Percentiles rank a stretch among this genome's conserved stretches.
Evolutionary conservation across 1,284 basidiomycete genomes (phyloP).

Genomic region (Wallemia ichthyophaga): DNA sequence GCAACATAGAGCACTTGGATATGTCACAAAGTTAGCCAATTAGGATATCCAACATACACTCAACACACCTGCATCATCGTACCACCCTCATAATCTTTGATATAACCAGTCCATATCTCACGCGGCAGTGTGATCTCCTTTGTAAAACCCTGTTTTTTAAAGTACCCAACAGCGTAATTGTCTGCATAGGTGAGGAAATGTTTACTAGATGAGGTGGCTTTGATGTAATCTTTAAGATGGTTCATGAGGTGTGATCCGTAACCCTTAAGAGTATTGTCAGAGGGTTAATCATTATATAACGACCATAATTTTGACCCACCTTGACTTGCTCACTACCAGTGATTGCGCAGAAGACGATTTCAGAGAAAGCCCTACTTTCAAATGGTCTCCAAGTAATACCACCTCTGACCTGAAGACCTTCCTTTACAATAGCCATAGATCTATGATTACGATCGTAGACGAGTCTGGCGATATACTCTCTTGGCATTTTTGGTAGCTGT

Average conservation of each 20-base stretch:
- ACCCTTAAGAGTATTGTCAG: slow-evolving; percentile 26
- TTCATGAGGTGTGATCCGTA: slow-evolving; percentile 99
- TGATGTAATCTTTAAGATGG: slow-evolving; percentile 82
- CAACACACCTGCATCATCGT: slow-evolving; percentile 62
- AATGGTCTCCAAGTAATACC: slow-evolving; percentile 96
- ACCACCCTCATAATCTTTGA: slow-evolving; percentile 99
- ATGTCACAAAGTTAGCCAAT: neutral
- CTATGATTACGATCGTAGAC: slow-evolving; percentile 81
- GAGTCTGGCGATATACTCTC: slow-evolving; percentile 88
- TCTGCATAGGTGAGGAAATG: slow-evolving; percentile 96
- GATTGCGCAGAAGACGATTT: slow-evolving; percentile 97
- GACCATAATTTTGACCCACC: slow-evolving; percentile 20
- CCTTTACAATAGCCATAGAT: slow-evolving; percentile 76
- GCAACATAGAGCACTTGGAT: slow-evolving; percentile 64
- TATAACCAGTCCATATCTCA: slow-evolving; percentile 89
- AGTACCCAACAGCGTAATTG: slow-evolving; percentile 96
- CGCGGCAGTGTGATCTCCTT: slow-evolving; percentile 82
- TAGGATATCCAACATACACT: neutral
- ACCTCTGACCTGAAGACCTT: slow-evolving; percentile 81
- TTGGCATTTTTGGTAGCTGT: slow-evolving; percentile 94
- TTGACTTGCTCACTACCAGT: slow-evolving; percentile 91
- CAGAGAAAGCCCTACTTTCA: slow-evolving; percentile 74
- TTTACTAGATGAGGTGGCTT: slow-evolving; percentile 47
- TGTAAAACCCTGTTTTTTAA: slow-evolving; percentile 95
- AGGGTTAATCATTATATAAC: neutral